Evolutionary conservation across 257 asterid genomes (phyloP), one percentile per base, ranked within the genome.

Genomic region (Lithospermum erythrorhizon): DNA sequence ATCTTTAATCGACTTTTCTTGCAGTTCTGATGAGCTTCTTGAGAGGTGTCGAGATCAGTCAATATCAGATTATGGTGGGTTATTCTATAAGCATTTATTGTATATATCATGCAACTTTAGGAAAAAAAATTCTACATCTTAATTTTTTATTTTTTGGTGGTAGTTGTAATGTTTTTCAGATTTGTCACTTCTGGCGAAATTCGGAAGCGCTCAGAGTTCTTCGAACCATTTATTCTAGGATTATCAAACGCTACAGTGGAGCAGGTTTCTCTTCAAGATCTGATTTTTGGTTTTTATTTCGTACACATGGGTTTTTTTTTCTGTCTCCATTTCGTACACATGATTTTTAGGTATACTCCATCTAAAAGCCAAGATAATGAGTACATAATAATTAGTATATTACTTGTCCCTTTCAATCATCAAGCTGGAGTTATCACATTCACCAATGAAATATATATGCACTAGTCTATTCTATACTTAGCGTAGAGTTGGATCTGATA

Each of bases 121-220:
- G 58, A 29, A 45, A 55, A n/a, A 61, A 61, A 65, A 59, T 67
- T 37, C 6, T 53, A 7, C 45, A 61, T 61, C 61, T 63, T 66
- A 57, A 54, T 55, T 21, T 18, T 20, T n/a, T n/a, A n/a, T n/a
- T n/a, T 61, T 49, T 29, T 53, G 54, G 72, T 61, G 65, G 62
- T 61, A 90, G 99, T 93, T 51, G 99, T 93, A 59, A 93, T 93
- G 99, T 93, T 93, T 87, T 84, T 91, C 87, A 88, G 98, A 73
- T 91, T 91, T 72, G 91, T 88, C 54, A 83, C 97, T n/a, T 84
- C 97, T 67, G 93, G 95, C 20, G 97, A 91, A 75, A 81, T 91
- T 61, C 83, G 78, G 75, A 91, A 77, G 73, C 85, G 96, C n/a
- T 75, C 95, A 0, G 97, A 82, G 74, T 91, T 91, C 75, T 91